These are phyloP conservation scores for Irpex sp. DNA, from an alignment of 1,284 basidiomycete genomes.

Conservation along the genomic window DNA sequence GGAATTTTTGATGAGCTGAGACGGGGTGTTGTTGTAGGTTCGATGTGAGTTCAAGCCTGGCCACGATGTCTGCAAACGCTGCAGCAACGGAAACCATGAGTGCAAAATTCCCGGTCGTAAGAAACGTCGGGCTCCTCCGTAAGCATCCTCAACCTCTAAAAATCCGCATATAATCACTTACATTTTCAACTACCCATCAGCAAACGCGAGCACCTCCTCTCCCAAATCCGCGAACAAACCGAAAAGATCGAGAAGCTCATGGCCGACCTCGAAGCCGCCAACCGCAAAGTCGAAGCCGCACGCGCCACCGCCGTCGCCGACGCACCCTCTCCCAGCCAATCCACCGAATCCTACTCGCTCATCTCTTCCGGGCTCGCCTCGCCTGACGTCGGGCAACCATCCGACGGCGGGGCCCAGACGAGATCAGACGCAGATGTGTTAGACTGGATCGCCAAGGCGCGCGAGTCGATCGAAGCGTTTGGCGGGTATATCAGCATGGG, in stretches of 20 bases:
- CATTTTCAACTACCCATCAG: conserved; percentile 22
- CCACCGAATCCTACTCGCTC: conserved; percentile 17
- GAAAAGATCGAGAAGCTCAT: conserved; percentile 66
- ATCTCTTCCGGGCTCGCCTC: conserved; percentile 14
- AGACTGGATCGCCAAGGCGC: conserved; percentile 72
- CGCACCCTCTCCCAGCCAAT: conserved; percentile 17
- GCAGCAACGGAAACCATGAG: conserved; percentile 60
- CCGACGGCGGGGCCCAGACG: conserved; percentile 7
- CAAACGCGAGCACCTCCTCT: conserved; percentile 74
- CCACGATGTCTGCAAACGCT: conserved; percentile 68
- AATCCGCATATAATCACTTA: conserved; percentile 4
- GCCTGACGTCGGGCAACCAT: conserved; percentile 21
- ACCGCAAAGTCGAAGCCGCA: conserved; percentile 19
- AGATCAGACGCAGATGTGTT: conserved; percentile 42
- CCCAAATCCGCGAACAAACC: conserved; percentile 69
- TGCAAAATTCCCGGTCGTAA: conserved; percentile 76
- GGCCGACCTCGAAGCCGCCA: conserved; percentile 51
- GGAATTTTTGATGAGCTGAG: neutral
- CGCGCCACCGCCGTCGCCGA: conserved; percentile 10
- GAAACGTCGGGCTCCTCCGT: conserved; percentile 75
- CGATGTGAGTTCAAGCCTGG: conserved; percentile 69
- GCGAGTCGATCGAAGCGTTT: conserved; percentile 61
- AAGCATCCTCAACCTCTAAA: conserved; percentile 25
- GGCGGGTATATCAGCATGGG: conserved; percentile 60
- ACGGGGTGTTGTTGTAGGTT: conserved; percentile 37